Evolutionary conservation across 768 basidiomycete genomes (phyloP), one percentile per base, ranked within the genome.

Genomic region (Rhizopogon vulgaris): DNA sequence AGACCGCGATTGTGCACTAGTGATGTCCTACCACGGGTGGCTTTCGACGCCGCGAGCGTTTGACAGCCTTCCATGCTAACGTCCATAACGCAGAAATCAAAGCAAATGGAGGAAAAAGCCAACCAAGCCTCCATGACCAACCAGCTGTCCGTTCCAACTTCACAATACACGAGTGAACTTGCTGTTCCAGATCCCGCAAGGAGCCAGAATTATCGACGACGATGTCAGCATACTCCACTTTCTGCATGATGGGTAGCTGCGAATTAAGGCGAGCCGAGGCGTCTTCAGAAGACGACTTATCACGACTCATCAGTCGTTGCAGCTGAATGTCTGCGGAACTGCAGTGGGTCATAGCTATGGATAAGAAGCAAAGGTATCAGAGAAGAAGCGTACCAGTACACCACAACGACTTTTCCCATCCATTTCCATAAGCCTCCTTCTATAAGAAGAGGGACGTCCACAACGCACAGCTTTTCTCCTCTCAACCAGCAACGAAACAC

Each of bases 361-460:
- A 30, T 15, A 3, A 39, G 22, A 40, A 17, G 39, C 34, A 37
- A 18, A 51, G 45, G 37, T 36, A 42, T 43, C 9, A 25, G 38
- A 22, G 15, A 24, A 43, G 17, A 22, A 17, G 70, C 79, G 46
- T 49, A 96, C 95, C 94, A 96, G 63, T 92, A 94, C 5, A 96
- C 94, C 9, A 99, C 85, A 3, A 94, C 76, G 22, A 97, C 83
- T 55, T 79, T 77, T 3, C 85, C 93, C 41, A 94, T 87, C 77
- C 80, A 87, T 61, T 78, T 82, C 82, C 86, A 92, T 36, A 97
- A 63, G 2, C 85, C 85, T 0, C 88, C 84, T 65, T 99, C 96
- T 52, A 99, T 85, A 51, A 99, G 72, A 47, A 98, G 70, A 30
- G 96, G 96, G 5, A 96, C 89, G 66, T 98, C 96, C 58, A 98